A percentile compares a stretch with the other conserved stretches of the same genome.
phyloP scores from a whole-genome alignment of 164 flowering plant genomes.

The Chloranthus sessilifolius region DNA sequence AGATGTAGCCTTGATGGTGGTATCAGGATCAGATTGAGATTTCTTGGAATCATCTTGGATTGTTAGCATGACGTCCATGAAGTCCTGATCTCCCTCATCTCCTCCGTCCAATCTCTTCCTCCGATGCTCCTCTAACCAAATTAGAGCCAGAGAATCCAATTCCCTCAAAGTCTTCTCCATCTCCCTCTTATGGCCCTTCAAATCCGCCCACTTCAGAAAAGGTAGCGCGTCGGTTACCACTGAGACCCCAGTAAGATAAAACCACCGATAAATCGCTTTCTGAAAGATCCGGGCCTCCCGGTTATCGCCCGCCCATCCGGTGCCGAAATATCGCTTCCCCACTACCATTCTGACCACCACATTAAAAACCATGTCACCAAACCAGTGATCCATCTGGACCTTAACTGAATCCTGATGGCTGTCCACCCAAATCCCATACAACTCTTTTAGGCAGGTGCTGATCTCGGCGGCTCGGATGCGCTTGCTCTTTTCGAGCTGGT shows the following conservation, averaged over 20 bases:
- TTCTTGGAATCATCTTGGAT: conserved; percentile 6
- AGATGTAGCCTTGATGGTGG: conserved; percentile 10
- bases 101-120: neutral
- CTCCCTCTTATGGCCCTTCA: conserved; percentile 4
- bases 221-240: conserved; percentile 7
- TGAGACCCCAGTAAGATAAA: neutral
- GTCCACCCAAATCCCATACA: conserved; percentile 6
- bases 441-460: conserved; percentile 1
- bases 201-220: conserved; percentile 2
- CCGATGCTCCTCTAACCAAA: conserved; percentile 9
- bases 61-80: conserved; percentile 25
- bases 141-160: conserved; percentile 1
- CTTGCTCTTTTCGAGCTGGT: conserved; percentile 7
- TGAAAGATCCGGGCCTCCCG: neutral
- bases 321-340: conserved; percentile 8
- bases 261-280: neutral
- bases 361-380: neutral
- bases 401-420: neutral
- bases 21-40: conserved; percentile 3
- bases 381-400: conserved; percentile 9
- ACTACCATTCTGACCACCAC: neutral
- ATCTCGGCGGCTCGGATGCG: conserved; percentile 8
- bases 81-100: conserved; percentile 13
- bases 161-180: conserved; percentile 6
- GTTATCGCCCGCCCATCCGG: neutral